Evolutionary conservation across 768 basidiomycete species (phyloP).

Genomic region (Boletus eberwhitei): DNA sequence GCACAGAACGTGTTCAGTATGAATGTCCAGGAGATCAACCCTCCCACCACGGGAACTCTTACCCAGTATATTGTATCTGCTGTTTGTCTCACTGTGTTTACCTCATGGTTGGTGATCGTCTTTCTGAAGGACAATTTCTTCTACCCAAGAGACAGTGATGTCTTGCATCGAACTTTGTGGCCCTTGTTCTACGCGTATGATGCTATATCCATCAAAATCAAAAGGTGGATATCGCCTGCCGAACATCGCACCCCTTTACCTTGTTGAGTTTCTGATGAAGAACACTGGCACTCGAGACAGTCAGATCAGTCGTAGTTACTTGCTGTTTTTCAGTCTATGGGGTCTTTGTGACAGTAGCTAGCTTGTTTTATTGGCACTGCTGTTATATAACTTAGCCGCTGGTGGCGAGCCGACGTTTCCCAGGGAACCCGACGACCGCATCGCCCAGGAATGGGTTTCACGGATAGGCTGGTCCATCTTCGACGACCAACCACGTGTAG

Average conservation of each 20-base stretch:
- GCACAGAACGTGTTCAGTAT: constrained; percentile 32
- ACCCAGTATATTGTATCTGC: constrained; percentile 39
- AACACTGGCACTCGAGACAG: not conserved
- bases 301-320: not conserved
- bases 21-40: constrained; percentile 30
- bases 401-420: too few species aligned
- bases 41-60: constrained; percentile 28
- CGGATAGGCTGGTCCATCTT: not conserved
- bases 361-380: too few species aligned
- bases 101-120: constrained; percentile 53
- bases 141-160: constrained; percentile 1
- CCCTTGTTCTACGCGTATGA: constrained; percentile 17
- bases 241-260: not conserved
- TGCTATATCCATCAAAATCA: not conserved
- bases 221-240: not conserved
- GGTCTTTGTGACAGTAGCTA: too few species aligned
- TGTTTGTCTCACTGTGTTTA: constrained; percentile 44
- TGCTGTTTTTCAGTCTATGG: too few species aligned
- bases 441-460: too few species aligned
- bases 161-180: constrained; percentile 19
- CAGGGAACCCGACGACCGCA: too few species aligned
- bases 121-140: constrained; percentile 36
- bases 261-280: not conserved
- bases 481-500: not conserved
- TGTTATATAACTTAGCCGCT: too few species aligned